A percentile compares a stretch with the other conserved stretches of the same genome.
phyloP scores from a whole-genome alignment of 2,329 filamentous ascomycete species.

The Trichoderma asperellum region DNA sequence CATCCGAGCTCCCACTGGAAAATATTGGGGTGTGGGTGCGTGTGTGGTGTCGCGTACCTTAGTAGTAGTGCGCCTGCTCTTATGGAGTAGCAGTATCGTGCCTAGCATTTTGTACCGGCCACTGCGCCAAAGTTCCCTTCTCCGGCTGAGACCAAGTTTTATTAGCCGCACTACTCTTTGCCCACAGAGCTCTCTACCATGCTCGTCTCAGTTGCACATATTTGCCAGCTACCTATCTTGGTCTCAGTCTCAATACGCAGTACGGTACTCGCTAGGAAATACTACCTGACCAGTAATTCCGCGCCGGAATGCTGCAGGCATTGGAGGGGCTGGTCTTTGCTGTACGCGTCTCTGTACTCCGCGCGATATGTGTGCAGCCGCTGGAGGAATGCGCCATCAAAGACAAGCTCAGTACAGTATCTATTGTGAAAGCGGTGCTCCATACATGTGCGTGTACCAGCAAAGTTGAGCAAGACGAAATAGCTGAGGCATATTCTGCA shows the following conservation, averaged over 20 bases:
- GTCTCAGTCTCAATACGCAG: neutral
- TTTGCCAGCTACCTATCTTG: neutral
- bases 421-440: neutral
- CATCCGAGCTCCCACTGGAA: constrained; percentile 11
- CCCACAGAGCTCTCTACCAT: neutral
- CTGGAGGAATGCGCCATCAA: constrained; percentile 5
- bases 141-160: neutral
- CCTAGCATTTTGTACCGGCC: neutral
- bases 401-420: neutral
- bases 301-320: constrained; percentile 23
- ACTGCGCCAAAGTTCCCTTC: too few species aligned
- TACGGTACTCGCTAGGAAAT: neutral
- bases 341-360: neutral
- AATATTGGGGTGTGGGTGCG: neutral
- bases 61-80: neutral
- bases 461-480: neutral
- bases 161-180: neutral
- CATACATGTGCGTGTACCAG: neutral
- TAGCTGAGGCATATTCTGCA: neutral
- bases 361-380: constrained; percentile 4
- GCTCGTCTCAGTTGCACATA: neutral
- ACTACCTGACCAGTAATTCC: neutral
- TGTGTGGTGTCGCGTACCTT: constrained; percentile 6
- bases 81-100: neutral
- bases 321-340: constrained; percentile 4